These are phyloP conservation scores for Neobulgaria alba DNA, from an alignment of 2,329 filamentous ascomycete genomes.

Conservation along the genomic window DNA sequence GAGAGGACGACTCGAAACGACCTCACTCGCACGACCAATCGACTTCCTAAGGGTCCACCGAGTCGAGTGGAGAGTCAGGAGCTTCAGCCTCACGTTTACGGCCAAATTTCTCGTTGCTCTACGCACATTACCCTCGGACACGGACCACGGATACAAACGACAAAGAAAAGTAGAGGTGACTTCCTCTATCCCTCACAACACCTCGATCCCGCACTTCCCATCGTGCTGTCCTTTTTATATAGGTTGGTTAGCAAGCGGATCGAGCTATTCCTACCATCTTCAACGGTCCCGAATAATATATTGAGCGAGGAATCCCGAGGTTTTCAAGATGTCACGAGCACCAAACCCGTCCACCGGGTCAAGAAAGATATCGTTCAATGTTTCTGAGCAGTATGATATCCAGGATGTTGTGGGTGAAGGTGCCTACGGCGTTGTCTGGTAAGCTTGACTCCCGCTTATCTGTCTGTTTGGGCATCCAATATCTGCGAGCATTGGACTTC, in stretches of 20 bases:
- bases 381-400: slow-evolving; percentile 98
- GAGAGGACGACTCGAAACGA: slow-evolving; percentile 1
- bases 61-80: background rate
- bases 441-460: slow-evolving; percentile 32
- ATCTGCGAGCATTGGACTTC: too few species aligned
- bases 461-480: too few species aligned
- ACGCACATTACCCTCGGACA: background rate
- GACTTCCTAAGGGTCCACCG: too few species aligned
- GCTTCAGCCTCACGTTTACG: background rate
- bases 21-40: too few species aligned
- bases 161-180: background rate
- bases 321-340: slow-evolving; percentile 36
- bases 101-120: background rate
- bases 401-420: slow-evolving; percentile 99
- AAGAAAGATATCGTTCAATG: slow-evolving; percentile 99
- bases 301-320: background rate
- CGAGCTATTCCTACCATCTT: background rate
- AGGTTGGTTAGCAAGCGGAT: background rate
- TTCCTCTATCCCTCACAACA: background rate
- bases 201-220: background rate
- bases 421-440: slow-evolving; percentile 98
- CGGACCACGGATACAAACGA: background rate
- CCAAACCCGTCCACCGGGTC: slow-evolving; percentile 44
- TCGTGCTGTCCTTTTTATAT: background rate
- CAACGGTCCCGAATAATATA: background rate